These are phyloP conservation scores for Mycena vitilis DNA, from an alignment of 768 basidiomycete genomes.

Conservation along the genomic window DNA sequence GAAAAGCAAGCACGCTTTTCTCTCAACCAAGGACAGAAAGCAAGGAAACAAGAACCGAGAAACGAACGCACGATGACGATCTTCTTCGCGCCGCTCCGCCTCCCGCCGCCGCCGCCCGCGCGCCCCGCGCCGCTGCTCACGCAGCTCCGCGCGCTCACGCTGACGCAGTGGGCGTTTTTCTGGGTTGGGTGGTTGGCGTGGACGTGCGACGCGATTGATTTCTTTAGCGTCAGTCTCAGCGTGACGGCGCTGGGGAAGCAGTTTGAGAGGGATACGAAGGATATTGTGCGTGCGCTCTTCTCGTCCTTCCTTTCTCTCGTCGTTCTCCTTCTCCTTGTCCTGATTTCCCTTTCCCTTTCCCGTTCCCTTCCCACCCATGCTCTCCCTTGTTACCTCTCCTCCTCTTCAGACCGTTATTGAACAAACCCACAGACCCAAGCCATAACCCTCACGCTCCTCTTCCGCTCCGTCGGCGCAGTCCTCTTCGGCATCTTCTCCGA, in stretches of 20 bases:
- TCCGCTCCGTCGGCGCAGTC: constrained; percentile 85
- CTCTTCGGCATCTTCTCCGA: constrained; percentile 90
- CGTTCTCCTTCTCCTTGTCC: too few relatives aligned
- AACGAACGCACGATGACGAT: constrained; percentile 37
- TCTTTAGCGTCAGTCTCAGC: constrained; percentile 80
- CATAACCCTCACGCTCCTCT: constrained; percentile 93
- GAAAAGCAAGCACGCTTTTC: too few relatives aligned
- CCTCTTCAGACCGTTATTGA: too few relatives aligned
- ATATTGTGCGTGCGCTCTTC: too few relatives aligned
- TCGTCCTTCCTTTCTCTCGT: too few relatives aligned
- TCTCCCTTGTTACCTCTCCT: too few relatives aligned
- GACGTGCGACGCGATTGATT: constrained; percentile 90
- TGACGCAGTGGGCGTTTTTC: constrained; percentile 35
- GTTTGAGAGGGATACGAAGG: constrained; percentile 55
- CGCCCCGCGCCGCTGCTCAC: constrained; percentile 11
- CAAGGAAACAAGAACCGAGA: not conserved
- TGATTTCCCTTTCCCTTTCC: too few relatives aligned
- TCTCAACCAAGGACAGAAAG: not conserved
- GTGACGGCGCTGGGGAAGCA: constrained; percentile 58
- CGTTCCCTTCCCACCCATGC: too few relatives aligned
- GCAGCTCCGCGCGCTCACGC: constrained; percentile 11
- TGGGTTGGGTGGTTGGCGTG: constrained; percentile 77
- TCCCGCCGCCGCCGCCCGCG: constrained; percentile 26
- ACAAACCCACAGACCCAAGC: constrained; percentile 82
- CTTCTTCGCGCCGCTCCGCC: constrained; percentile 37